phyloP scores from a whole-genome alignment of 441 rosid genomes.

The Erodium texanum region DNA sequence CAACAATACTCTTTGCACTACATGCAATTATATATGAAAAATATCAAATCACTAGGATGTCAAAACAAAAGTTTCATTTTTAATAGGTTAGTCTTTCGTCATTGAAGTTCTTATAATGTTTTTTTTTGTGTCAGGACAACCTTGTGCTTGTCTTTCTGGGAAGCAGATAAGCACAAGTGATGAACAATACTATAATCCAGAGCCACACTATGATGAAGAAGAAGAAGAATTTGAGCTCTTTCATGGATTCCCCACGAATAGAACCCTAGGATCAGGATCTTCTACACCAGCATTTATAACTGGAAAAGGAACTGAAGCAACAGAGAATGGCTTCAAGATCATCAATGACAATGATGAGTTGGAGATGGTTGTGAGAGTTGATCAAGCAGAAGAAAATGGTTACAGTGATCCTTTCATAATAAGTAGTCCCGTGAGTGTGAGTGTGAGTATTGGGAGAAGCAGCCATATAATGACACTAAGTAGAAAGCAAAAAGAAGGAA shows the following conservation, averaged over 20 bases:
- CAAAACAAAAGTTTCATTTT: neutral
- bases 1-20: too few species aligned
- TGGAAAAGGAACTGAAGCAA: conserved; percentile 57
- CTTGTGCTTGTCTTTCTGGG: conserved; percentile 50
- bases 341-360: conserved; percentile 62
- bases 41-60: too few species aligned
- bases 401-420: conserved; percentile 40
- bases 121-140: conserved; percentile 33
- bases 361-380: conserved; percentile 60
- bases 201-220: conserved; percentile 34
- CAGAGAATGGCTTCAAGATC: conserved; percentile 62
- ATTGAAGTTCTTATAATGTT: neutral
- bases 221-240: conserved; percentile 23
- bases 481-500: conserved; percentile 47
- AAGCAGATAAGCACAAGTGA: conserved; percentile 35
- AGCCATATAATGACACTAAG: conserved; percentile 68
- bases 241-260: conserved; percentile 21
- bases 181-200: conserved; percentile 45
- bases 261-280: conserved; percentile 67
- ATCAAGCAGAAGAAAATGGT: conserved; percentile 44
- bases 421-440: conserved; percentile 9
- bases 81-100: neutral
- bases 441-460: conserved; percentile 41
- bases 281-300: conserved; percentile 66
- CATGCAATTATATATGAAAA: too few species aligned